These are phyloP conservation scores for Leccinum incarnatum DNA, from an alignment of 768 basidiomycete genomes.

Conservation along the genomic window DNA sequence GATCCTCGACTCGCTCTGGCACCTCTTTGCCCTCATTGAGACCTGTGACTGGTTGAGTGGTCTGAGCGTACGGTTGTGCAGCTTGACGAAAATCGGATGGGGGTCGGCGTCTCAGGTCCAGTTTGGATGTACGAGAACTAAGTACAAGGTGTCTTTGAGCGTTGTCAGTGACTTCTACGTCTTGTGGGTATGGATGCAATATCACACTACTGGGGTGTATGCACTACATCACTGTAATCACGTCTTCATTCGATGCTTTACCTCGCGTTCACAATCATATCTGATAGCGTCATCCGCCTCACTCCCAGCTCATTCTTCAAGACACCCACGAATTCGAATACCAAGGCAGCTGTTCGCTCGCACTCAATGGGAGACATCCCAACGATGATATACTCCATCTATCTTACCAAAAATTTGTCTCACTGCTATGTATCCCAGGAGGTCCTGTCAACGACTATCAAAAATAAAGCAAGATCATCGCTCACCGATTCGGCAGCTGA, in stretches of 20 bases:
- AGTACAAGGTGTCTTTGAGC: too few species aligned
- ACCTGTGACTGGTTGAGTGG: too few species aligned
- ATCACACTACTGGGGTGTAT: too few species aligned
- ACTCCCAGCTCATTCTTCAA: neutral
- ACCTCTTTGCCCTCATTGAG: too few species aligned
- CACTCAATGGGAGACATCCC: neutral
- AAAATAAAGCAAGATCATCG: neutral
- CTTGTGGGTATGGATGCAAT: too few species aligned
- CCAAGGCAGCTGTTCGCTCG: neutral
- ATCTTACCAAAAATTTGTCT: neutral
- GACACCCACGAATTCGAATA: neutral
- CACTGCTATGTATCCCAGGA: slow-evolving; percentile 25
- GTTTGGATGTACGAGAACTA: too few species aligned
- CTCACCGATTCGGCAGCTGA: slow-evolving; percentile 53
- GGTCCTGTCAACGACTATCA: neutral
- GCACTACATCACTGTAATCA: neutral
- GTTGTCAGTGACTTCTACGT: too few species aligned
- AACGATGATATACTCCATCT: neutral
- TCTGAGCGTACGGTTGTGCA: too few species aligned
- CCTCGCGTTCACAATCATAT: neutral
- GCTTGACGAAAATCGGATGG: too few species aligned
- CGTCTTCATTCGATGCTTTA: neutral
- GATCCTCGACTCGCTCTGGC: too few species aligned
- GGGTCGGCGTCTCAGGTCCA: too few species aligned
- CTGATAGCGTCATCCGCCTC: neutral